Conservation (phyloP, 2,329 filamentous ascomycete genomes). For the Chrysoporthe cubensis region DNA sequence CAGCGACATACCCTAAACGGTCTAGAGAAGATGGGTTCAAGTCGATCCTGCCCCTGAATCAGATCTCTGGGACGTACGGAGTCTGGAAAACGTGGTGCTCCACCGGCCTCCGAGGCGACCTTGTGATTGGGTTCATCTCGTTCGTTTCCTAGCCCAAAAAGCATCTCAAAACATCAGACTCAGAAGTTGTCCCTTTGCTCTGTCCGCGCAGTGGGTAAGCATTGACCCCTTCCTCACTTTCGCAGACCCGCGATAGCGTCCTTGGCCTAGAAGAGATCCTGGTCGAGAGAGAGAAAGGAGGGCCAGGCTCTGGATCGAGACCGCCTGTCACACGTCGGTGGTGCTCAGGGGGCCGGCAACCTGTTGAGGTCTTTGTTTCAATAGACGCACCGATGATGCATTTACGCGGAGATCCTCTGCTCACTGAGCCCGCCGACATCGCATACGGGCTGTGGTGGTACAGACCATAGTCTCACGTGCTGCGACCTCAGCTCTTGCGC, state of each 20-base stretch:
- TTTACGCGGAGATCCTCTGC: neutral
- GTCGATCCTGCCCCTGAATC: neutral
- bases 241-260: slow-evolving; percentile 4
- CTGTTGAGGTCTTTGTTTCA: slow-evolving; percentile 22
- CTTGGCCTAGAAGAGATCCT: slow-evolving; percentile 12
- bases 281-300: slow-evolving; percentile 17
- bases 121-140: neutral
- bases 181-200: neutral
- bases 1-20: neutral
- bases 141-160: neutral
- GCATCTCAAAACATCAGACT: neutral
- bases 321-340: slow-evolving; percentile 15
- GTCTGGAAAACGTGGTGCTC: slow-evolving; percentile 3
- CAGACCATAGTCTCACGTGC: slow-evolving; percentile 1
- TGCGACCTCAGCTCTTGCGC: slow-evolving; percentile 9
- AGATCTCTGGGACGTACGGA: neutral
- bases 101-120: neutral
- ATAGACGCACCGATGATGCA: slow-evolving; percentile 20
- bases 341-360: slow-evolving; percentile 18
- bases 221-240: slow-evolving; percentile 15
- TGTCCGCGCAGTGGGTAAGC: neutral
- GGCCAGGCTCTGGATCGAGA: slow-evolving; percentile 20
- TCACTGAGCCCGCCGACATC: neutral
- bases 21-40: neutral
- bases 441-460: slow-evolving; percentile 8